These are phyloP conservation scores for Phenoliferia sp. DNA, from an alignment of 1,284 basidiomycete species.

Conservation along the genomic window DNA sequence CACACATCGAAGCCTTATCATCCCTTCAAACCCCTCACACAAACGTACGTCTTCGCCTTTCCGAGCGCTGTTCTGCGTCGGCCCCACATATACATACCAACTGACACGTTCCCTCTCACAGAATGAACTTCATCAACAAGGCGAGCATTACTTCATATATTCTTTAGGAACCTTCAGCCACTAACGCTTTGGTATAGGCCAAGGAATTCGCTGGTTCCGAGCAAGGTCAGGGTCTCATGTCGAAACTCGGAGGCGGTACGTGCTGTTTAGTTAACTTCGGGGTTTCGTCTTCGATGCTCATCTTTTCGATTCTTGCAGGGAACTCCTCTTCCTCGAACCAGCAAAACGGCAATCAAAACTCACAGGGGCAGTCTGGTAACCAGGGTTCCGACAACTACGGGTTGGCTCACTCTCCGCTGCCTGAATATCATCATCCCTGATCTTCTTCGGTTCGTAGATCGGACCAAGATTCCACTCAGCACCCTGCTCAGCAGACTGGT, in stretches of 20 bases:
- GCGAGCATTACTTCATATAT: too few species aligned
- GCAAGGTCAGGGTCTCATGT: background rate
- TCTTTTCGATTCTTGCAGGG: background rate
- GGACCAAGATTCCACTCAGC: background rate
- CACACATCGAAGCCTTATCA: too few species aligned
- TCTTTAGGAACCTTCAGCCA: too few species aligned
- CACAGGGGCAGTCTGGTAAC: too few species aligned
- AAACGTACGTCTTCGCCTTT: background rate
- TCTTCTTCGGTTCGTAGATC: background rate
- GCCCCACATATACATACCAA: background rate
- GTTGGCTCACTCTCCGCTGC: background rate
- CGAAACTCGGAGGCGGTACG: background rate
- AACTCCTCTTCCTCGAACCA: background rate
- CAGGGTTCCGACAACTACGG: too few species aligned
- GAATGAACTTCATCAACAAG: background rate
- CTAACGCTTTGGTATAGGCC: too few species aligned
- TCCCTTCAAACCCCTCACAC: background rate
- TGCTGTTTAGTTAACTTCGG: background rate
- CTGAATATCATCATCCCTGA: background rate
- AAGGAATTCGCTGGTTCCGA: slow-evolving; percentile 1
- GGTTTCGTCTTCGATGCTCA: background rate
- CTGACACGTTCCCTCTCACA: background rate
- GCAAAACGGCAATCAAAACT: background rate
- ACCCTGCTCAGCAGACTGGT: too few species aligned
- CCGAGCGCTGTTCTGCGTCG: too few species aligned